Evolutionary conservation across 2,329 filamentous ascomycete species (phyloP).

Genomic region (Aplosporella prunicola): DNA sequence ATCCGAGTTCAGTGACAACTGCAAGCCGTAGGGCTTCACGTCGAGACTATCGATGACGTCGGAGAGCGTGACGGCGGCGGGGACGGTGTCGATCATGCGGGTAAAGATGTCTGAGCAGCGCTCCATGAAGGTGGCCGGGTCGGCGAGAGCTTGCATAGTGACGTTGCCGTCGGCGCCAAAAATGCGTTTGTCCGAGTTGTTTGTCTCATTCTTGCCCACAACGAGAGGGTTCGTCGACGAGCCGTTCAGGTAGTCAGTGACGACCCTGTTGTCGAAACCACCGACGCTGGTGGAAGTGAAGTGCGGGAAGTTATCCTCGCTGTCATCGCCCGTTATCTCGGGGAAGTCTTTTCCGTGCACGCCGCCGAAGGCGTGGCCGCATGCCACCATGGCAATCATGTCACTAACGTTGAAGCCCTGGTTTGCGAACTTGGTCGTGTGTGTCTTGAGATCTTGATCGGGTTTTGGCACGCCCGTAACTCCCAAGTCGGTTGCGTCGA

Average conservation of each 20-base stretch:
- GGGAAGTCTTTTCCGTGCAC: constrained; percentile 6
- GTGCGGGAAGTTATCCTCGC: background rate
- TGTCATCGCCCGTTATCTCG: background rate
- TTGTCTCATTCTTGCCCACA: constrained; percentile 4
- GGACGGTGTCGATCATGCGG: constrained; percentile 7
- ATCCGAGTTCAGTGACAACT: background rate
- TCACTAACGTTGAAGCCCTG: constrained; percentile 1
- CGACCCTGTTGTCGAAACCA: constrained; percentile 3
- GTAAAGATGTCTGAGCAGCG: background rate
- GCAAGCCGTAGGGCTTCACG: background rate
- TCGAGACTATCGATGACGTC: constrained; percentile 1
- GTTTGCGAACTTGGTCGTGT: background rate
- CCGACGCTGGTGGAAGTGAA: background rate
- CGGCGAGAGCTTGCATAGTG: constrained; percentile 1
- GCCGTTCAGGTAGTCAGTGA: constrained; percentile 1
- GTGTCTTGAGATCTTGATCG: background rate
- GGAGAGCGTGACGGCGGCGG: background rate
- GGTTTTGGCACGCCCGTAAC: background rate
- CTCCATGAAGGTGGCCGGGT: background rate
- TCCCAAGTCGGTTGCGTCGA: background rate
- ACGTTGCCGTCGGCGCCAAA: constrained; percentile 6
- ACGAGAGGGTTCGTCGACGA: constrained; percentile 2
- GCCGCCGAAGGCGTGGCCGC: constrained; percentile 6
- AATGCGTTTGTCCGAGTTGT: constrained; percentile 7
- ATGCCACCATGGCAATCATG: constrained; percentile 6